A percentile compares a stretch with the other conserved stretches of the same genome.
Evolutionary conservation across 2,329 filamentous ascomycete genomes (phyloP).

Genomic region (Pleomassaria siparia): DNA sequence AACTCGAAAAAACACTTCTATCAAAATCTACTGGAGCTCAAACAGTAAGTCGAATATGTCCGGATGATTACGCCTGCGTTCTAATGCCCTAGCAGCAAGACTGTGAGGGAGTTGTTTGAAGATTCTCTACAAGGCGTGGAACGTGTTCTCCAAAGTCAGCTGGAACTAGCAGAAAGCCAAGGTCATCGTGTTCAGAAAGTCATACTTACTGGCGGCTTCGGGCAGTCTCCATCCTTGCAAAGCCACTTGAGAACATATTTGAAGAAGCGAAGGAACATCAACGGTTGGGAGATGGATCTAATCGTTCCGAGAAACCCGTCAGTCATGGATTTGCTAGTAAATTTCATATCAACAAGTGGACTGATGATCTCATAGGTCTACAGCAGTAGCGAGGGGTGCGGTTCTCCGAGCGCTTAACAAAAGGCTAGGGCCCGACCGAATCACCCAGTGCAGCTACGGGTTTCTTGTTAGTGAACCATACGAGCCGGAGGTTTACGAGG

Average conservation of each 20-base stretch:
- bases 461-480: constrained; percentile 13
- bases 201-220: constrained; percentile 37
- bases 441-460: constrained; percentile 32
- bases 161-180: constrained; percentile 24
- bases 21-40: too few species aligned
- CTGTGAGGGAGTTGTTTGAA: neutral
- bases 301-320: constrained; percentile 10
- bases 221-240: constrained; percentile 26
- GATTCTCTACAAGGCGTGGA: neutral
- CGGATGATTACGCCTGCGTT: too few species aligned
- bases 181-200: constrained; percentile 33
- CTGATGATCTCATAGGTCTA: constrained; percentile 3
- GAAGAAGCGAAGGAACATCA: constrained; percentile 2
- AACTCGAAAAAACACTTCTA: neutral
- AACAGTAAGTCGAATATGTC: too few species aligned
- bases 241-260: constrained; percentile 22
- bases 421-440: constrained; percentile 25
- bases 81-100: too few species aligned
- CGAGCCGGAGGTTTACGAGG: constrained; percentile 4
- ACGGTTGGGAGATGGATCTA: constrained; percentile 6
- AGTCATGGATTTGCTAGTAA: constrained; percentile 3
- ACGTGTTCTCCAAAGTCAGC: constrained; percentile 19
- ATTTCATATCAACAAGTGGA: constrained; percentile 7
- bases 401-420: constrained; percentile 34
- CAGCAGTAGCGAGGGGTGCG: constrained; percentile 26